These are phyloP conservation scores for cucumber (Cucumis sativus) DNA, from an alignment of 306 rosid species.

Conservation along the genomic window DNA sequence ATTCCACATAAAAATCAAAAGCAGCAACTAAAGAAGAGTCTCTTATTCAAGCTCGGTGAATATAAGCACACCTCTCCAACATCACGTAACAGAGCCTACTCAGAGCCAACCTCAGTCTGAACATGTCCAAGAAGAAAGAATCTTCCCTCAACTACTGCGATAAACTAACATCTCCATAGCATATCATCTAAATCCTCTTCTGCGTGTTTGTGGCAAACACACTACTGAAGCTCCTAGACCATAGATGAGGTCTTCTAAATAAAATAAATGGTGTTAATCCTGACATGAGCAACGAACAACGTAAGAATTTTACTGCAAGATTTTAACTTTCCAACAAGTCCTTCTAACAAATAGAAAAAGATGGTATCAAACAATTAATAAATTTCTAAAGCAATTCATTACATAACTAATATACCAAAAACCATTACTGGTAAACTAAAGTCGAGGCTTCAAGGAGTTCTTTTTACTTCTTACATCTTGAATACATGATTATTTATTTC, in stretches of 20 bases:
- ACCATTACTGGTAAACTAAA: neutral
- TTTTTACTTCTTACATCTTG: neutral
- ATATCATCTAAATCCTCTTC: neutral
- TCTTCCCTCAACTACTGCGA: neutral
- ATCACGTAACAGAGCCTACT: neutral
- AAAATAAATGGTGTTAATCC: neutral
- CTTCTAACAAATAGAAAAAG: neutral
- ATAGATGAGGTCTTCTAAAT: neutral
- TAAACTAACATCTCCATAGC: neutral
- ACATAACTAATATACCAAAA: neutral
- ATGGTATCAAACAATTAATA: neutral
- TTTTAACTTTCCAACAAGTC: neutral
- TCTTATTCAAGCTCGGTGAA: neutral
- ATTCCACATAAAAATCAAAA: neutral
- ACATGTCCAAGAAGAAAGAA: neutral
- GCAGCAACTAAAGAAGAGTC: neutral
- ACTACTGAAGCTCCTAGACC: neutral
- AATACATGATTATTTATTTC: neutral
- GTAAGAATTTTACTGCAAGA: neutral
- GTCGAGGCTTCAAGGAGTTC: neutral
- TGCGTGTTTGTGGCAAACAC: neutral
- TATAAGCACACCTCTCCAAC: neutral
- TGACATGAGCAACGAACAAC: neutral
- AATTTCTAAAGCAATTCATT: neutral
- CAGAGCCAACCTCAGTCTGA: neutral